Percentiles rank a stretch among this genome's conserved stretches.
Evolutionary conservation across 345 rosid genomes (phyloP).

Genomic region (Eutrema japonicum): DNA sequence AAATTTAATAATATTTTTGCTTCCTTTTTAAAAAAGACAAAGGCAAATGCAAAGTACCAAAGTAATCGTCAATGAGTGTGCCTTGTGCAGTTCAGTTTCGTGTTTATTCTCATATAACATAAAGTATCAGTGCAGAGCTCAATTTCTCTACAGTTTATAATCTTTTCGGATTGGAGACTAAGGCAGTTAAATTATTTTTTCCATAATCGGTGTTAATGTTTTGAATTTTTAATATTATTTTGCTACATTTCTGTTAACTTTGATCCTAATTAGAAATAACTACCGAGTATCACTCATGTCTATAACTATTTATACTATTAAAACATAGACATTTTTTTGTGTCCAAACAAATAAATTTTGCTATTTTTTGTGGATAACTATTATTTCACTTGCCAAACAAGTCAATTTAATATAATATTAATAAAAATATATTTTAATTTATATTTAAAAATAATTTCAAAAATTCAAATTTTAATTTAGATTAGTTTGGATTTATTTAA

Average conservation of each 20-base stretch:
- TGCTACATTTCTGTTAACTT: not conserved
- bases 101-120: constrained; percentile 19
- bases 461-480: too few relatives aligned
- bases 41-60: constrained; percentile 29
- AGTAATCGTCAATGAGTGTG: constrained; percentile 38
- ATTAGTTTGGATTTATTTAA: too few relatives aligned
- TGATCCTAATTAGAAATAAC: not conserved
- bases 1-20: not conserved
- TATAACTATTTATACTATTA: too few relatives aligned
- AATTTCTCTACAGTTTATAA: not conserved
- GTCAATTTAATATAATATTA: too few relatives aligned
- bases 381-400: too few relatives aligned
- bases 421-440: too few relatives aligned
- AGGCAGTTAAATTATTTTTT: not conserved
- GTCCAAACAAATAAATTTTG: too few relatives aligned
- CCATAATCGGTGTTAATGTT: not conserved
- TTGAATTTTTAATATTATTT: not conserved
- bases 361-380: too few relatives aligned
- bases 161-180: not conserved
- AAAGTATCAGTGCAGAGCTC: not conserved
- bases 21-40: constrained; percentile 18
- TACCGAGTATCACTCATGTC: not conserved
- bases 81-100: constrained; percentile 33
- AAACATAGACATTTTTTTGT: too few relatives aligned
- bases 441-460: too few relatives aligned